Evolutionary conservation across 2,329 filamentous ascomycete genomes (phyloP).

Genomic region (Cladosporium sp.): DNA sequence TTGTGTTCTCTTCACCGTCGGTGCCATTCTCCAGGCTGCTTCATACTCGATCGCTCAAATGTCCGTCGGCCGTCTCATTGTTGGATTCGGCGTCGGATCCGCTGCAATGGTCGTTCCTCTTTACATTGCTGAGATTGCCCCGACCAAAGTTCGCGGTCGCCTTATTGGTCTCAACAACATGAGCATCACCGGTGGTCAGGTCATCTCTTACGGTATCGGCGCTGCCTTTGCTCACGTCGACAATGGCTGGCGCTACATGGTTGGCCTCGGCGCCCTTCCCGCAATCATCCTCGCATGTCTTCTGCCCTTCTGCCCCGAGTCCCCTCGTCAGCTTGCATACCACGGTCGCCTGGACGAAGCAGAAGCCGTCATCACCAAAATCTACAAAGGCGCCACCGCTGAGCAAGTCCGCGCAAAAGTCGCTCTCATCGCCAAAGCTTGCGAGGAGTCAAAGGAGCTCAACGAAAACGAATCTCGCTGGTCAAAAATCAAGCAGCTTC

Average conservation of each 20-base stretch:
- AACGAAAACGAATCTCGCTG: conserved; percentile 28
- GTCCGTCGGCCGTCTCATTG: conserved; percentile 45
- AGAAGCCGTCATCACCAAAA: conserved; percentile 32
- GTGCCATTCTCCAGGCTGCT: conserved; percentile 26
- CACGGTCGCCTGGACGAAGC: conserved; percentile 32
- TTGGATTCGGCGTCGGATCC: conserved; percentile 49
- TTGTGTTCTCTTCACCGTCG: conserved; percentile 32
- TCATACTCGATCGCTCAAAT: conserved; percentile 36
- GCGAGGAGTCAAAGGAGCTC: conserved; percentile 28
- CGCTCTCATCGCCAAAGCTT: conserved; percentile 24
- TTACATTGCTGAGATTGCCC: conserved; percentile 55
- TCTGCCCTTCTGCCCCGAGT: conserved; percentile 33
- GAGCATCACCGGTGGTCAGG: conserved; percentile 27
- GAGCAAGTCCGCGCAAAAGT: conserved; percentile 23
- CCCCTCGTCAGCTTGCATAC: conserved; percentile 37
- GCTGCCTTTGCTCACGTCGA: conserved; percentile 33
- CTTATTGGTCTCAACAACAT: conserved; percentile 23
- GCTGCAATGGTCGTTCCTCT: conserved; percentile 54
- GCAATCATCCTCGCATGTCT: conserved; percentile 33
- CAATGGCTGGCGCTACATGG: conserved; percentile 30
- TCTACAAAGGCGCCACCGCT: conserved; percentile 27
- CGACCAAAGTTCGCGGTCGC: conserved; percentile 53
- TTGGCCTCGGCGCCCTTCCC: conserved; percentile 34
- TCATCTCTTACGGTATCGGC: conserved; percentile 32
- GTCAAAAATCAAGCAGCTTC: conserved; percentile 28